Conservation (phyloP, 73 alveolate genomes). For the Tetrahymena elliotti region DNA sequence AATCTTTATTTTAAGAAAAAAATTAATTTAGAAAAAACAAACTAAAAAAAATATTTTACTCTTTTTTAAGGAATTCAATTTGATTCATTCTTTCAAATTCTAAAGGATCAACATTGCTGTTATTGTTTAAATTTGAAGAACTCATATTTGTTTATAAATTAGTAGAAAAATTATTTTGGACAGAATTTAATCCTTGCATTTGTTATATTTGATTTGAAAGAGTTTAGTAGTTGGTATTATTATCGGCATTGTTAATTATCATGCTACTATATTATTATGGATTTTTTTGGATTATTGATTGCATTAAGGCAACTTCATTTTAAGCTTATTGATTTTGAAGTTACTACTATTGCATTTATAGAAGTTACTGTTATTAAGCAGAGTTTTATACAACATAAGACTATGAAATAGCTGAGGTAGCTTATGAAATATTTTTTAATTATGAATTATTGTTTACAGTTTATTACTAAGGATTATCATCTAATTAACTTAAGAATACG, state of each 20-base stretch:
- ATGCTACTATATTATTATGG: neutral
- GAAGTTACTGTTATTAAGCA: neutral
- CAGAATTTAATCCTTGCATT: neutral
- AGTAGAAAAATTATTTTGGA: neutral
- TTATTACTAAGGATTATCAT: neutral
- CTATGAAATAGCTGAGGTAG: neutral
- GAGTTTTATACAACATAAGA: neutral
- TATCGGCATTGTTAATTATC: neutral
- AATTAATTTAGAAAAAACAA: neutral
- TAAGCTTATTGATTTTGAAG: neutral
- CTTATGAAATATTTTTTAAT: neutral
- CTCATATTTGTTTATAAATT: neutral
- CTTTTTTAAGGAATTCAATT: neutral
- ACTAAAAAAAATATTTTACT: neutral
- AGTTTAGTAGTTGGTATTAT: neutral
- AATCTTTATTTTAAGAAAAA: neutral
- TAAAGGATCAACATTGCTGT: neutral
- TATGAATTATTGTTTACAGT: neutral
- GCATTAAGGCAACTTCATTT: neutral
- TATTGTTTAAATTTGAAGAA: neutral
- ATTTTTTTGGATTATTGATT: neutral
- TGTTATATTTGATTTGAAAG: neutral
- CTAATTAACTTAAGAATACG: neutral
- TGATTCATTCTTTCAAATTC: neutral
- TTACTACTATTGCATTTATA: neutral